Evolutionary conservation across 2,329 filamentous ascomycete genomes (phyloP).

Genomic region (Paracoccidioides lutzii): DNA sequence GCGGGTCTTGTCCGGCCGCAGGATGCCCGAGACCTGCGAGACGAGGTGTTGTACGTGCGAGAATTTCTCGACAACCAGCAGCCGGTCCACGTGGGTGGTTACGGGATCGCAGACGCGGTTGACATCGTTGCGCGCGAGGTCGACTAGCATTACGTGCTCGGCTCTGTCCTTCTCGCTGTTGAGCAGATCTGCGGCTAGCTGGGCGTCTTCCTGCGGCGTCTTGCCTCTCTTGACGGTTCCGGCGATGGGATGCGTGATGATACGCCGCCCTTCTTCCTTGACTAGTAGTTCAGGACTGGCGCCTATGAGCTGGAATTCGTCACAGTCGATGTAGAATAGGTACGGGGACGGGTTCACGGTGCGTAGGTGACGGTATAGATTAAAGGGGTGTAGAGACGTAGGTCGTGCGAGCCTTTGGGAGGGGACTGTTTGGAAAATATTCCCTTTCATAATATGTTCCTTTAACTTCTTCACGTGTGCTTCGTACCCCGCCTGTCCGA

Average conservation of each 20-base stretch:
- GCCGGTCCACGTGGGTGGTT: slow-evolving; percentile 76
- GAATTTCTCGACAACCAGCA: slow-evolving; percentile 92
- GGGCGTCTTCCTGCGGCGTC: slow-evolving; percentile 67
- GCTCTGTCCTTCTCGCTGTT: slow-evolving; percentile 80
- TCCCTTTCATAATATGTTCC: slow-evolving; percentile 76
- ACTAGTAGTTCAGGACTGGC: slow-evolving; percentile 91
- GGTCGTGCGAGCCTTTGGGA: slow-evolving; percentile 85
- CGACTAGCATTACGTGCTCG: slow-evolving; percentile 95
- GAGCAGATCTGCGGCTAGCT: slow-evolving; percentile 62
- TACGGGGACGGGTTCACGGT: slow-evolving; percentile 98
- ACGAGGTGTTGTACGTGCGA: slow-evolving; percentile 96
- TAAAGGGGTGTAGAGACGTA: slow-evolving; percentile 88
- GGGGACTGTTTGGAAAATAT: slow-evolving; percentile 96
- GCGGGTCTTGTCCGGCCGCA: slow-evolving; percentile 69
- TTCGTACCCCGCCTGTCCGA: slow-evolving; percentile 80
- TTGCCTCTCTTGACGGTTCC: slow-evolving; percentile 83
- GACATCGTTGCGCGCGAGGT: slow-evolving; percentile 89
- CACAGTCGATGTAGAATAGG: slow-evolving; percentile 88
- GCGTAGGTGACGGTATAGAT: slow-evolving; percentile 89
- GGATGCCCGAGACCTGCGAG: slow-evolving; percentile 84
- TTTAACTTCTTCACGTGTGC: slow-evolving; percentile 75
- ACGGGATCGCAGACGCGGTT: slow-evolving; percentile 89
- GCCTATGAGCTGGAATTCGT: slow-evolving; percentile 86
- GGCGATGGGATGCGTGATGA: slow-evolving; percentile 94
- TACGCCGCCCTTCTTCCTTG: slow-evolving; percentile 71